Evolutionary conservation across 768 basidiomycete species (phyloP).

Genomic region (Candolleomyces efflorescens): DNA sequence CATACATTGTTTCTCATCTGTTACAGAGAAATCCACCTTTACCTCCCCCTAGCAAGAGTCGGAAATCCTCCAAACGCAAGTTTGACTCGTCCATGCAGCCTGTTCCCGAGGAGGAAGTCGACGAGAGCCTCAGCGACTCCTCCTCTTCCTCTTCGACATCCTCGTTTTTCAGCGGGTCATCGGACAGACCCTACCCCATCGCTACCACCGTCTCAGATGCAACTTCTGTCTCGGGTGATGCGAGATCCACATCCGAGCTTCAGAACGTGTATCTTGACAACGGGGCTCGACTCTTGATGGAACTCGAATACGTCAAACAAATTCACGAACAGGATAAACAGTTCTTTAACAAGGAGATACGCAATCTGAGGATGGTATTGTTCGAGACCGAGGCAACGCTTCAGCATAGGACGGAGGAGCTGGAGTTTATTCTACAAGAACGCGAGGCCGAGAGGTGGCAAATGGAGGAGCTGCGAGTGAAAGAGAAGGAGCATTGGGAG

Average conservation of each 20-base stretch:
- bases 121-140: not conserved
- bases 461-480: not conserved
- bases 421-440: not conserved
- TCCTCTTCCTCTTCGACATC: not conserved
- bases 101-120: not conserved
- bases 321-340: slow-evolving; percentile 2
- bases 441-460: not conserved
- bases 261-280: not conserved
- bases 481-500: not conserved
- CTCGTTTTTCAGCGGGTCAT: not conserved
- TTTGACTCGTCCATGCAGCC: not conserved
- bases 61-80: not conserved
- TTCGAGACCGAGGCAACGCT: not conserved
- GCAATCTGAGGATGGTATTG: not conserved
- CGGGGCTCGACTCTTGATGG: not conserved
- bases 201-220: too few species aligned
- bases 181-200: not conserved
- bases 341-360: not conserved
- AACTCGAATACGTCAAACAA: slow-evolving; percentile 2
- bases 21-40: not conserved
- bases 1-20: not conserved
- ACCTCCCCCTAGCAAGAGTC: not conserved
- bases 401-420: not conserved
- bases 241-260: not conserved
- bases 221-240: not conserved